Evolutionary conservation across 1,139 yeast genomes (phyloP).

Genomic region (Candida glucosophila): DNA sequence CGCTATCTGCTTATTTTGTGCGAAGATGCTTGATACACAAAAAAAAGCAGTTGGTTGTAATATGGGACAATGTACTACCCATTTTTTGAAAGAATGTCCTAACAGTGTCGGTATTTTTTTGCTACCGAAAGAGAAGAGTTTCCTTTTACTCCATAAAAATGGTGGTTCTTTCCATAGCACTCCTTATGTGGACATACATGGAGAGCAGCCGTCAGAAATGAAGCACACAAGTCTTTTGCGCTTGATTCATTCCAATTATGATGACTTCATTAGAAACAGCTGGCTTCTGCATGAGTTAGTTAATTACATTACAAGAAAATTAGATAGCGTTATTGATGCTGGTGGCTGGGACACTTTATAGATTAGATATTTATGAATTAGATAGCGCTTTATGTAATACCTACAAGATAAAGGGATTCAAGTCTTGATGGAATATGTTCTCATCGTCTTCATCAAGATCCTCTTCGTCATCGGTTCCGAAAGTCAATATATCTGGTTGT

Average conservation of each 20-base stretch:
- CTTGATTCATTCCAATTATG: conserved; percentile 56
- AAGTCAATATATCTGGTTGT: conserved; percentile 5
- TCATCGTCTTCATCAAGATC: conserved; percentile 11
- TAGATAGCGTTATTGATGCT: conserved; percentile 71
- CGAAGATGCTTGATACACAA: conserved; percentile 60
- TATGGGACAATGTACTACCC: conserved; percentile 64
- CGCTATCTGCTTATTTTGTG: conserved; percentile 83
- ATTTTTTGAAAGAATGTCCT: conserved; percentile 56
- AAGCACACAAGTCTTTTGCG: conserved; percentile 69
- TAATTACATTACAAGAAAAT: conserved; percentile 66
- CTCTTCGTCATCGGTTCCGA: conserved; percentile 11
- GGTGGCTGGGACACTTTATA: conserved; percentile 96
- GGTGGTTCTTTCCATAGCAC: conserved; percentile 82
- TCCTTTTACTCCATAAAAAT: conserved; percentile 54
- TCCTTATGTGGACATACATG: conserved; percentile 82
- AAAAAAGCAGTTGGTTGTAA: conserved; percentile 40
- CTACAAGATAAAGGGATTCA: conserved; percentile 1
- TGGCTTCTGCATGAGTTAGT: conserved; percentile 81
- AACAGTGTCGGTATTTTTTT: conserved; percentile 70
- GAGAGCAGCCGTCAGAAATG: conserved; percentile 72
- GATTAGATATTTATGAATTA: conserved; percentile 1
- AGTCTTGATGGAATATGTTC: conserved; percentile 5
- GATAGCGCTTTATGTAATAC: conserved; percentile 1
- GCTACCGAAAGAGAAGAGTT: conserved; percentile 66
- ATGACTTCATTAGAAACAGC: conserved; percentile 53